Base-by-base conservation (phyloP, 768 basidiomycete species). In the Lactifluus subvellereus region DNA sequence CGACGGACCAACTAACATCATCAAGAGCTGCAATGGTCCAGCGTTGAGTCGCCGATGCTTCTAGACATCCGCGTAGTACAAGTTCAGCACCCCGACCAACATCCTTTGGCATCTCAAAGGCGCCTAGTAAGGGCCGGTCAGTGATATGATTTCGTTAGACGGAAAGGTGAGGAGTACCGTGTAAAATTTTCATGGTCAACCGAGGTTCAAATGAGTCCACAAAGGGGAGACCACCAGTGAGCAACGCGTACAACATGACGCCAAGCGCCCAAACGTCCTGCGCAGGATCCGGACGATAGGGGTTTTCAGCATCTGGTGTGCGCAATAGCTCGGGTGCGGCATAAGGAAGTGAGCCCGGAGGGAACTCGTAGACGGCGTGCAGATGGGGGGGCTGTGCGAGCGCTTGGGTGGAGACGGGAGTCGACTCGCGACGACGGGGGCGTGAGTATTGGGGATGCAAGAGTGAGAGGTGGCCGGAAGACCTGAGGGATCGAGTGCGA, bases 221-320 rank as follows among this genome's bases (percentile, higher is more conserved):
- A 72, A 98, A 98, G 0, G 97, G 97, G 7, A 98, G 77, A n/a
- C 79, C 77, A 3, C 94, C 94, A 0, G 86, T 86, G 20, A 98
- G 80, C 1, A 99, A 78, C 8, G 88, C 85, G 71, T 94, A 91
- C 2, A 99, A 84, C 66, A 97, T 81, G 59, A 94, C 86, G 0
- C 97, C 97, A 2, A 98, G 76, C 0, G 97, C 94, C 97, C 97
- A 99, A 33, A 98, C 86, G 67, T 99, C 97, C 71, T 94, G 91
- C 0, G 90, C 84, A 2, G 94, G 88, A 68, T 84, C 76, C 0
- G 82, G 80, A 49, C 57, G 68, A 49, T 72, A 73, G 6, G 77
- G 68, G 0, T 76, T 70, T 35, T 76, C 70, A 3, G 74, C 75
- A 16, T 75, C 72, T 56, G 82, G 83, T 0, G 89, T 84, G 4